Evolutionary conservation across 768 basidiomycete genomes (phyloP).

Genomic region (Cytidiella melzeri): DNA sequence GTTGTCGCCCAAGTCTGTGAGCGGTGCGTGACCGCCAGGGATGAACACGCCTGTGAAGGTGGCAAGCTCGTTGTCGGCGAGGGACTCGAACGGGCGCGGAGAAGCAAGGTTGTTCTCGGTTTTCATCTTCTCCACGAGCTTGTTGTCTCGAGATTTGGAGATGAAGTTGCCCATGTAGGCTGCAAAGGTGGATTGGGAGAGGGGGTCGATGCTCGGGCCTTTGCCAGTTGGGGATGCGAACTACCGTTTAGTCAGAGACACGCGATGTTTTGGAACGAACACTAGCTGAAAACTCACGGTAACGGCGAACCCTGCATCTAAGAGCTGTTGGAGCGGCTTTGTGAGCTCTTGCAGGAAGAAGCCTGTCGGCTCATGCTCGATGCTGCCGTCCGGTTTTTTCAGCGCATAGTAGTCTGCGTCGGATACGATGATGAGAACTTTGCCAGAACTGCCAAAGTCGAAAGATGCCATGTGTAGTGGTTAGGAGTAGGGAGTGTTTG

Average conservation of each 20-base stretch:
- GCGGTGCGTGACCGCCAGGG: constrained; percentile 24
- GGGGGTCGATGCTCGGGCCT: constrained; percentile 20
- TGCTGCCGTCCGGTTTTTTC: constrained; percentile 15
- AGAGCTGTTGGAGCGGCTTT: constrained; percentile 18
- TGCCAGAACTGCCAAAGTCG: constrained; percentile 8
- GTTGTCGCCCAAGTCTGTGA: constrained; percentile 20
- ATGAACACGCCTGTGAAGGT: constrained; percentile 22
- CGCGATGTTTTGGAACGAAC: not conserved
- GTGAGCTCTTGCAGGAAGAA: constrained; percentile 23
- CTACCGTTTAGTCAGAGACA: constrained; percentile 5
- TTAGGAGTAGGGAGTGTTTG: too few relatives aligned
- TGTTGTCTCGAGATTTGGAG: constrained; percentile 16
- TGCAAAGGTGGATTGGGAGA: constrained; percentile 16
- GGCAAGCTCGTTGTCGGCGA: constrained; percentile 20
- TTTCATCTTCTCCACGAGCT: constrained; percentile 16
- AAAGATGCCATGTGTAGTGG: not conserved
- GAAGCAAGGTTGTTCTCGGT: constrained; percentile 17
- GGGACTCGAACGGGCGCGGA: constrained; percentile 19
- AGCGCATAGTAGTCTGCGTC: constrained; percentile 18
- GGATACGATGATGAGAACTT: constrained; percentile 22
- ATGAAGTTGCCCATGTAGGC: constrained; percentile 21
- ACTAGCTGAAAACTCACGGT: constrained; percentile 11
- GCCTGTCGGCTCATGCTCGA: constrained; percentile 16
- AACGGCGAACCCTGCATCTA: constrained; percentile 21
- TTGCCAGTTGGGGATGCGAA: constrained; percentile 22